Evolutionary conservation across 192 early-diverging fungal genomes (phyloP).

Genomic region (Podila horticola): DNA sequence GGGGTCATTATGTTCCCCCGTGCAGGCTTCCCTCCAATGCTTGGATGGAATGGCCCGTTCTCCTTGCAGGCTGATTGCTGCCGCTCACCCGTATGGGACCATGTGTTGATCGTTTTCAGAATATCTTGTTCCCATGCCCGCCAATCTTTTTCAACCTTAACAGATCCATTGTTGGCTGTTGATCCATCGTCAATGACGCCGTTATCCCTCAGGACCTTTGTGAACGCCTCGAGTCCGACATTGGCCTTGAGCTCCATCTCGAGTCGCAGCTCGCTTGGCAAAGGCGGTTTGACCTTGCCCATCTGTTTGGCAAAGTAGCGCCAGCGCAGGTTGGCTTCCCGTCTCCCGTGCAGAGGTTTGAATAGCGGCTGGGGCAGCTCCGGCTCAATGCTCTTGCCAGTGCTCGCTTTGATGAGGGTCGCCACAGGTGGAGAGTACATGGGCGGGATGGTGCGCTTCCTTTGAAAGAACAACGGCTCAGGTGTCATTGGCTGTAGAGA

Average conservation of each 20-base stretch:
- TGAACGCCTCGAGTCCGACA: conserved; percentile 8
- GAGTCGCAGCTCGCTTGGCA: conserved; percentile 16
- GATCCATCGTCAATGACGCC: background rate
- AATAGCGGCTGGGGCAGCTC: conserved; percentile 31
- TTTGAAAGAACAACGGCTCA: conserved; percentile 16
- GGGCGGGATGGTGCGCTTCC: conserved; percentile 31
- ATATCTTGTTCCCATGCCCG: conserved; percentile 17
- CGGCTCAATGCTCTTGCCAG: conserved; percentile 21
- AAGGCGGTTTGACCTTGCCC: conserved; percentile 16
- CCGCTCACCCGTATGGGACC: conserved; percentile 21
- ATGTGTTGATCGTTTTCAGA: conserved; percentile 19
- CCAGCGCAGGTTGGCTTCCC: conserved; percentile 47
- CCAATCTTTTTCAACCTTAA: background rate
- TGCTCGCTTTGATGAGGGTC: conserved; percentile 7
- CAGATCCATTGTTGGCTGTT: background rate
- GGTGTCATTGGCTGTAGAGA: background rate
- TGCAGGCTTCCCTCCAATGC: conserved; percentile 43
- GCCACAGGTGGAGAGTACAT: conserved; percentile 10
- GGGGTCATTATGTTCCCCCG: conserved; percentile 14
- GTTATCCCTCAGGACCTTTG: background rate
- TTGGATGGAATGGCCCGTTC: conserved; percentile 20
- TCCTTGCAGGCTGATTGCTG: conserved; percentile 11
- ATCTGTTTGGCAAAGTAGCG: conserved; percentile 33
- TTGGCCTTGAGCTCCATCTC: conserved; percentile 40
- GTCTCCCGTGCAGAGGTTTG: conserved; percentile 36